Conservation (phyloP, 2,329 filamentous ascomycete genomes). For the Phialophora tarda region DNA sequence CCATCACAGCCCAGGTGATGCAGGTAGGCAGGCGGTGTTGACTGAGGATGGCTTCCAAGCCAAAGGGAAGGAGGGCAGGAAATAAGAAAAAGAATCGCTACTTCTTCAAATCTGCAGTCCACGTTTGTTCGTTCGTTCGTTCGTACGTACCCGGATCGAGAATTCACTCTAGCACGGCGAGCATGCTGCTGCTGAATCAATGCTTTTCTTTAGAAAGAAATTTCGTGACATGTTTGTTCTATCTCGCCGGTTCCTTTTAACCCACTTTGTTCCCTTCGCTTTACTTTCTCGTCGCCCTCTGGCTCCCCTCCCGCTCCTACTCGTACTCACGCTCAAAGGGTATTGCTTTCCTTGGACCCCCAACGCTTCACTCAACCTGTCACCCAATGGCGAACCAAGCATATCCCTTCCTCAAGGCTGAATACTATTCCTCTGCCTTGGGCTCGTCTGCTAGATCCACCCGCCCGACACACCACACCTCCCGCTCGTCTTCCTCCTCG, state of each 20-base stretch:
- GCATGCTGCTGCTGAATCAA: no score
- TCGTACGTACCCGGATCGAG: no score
- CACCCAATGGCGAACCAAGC: not conserved
- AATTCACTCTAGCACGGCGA: no score
- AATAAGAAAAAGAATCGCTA: not conserved
- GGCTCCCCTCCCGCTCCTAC: not conserved
- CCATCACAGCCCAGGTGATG: not conserved
- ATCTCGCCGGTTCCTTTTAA: not conserved
- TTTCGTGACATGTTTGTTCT: not conserved
- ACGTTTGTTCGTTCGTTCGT: not conserved
- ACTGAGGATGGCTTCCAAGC: not conserved
- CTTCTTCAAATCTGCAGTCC: not conserved
- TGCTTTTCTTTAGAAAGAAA: no score
- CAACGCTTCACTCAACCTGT: not conserved
- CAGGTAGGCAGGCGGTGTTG: not conserved
- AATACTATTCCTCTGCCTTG: constrained; percentile 15
- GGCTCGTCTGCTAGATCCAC: constrained; percentile 69
- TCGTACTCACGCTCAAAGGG: not conserved
- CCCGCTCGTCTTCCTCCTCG: constrained; percentile 90
- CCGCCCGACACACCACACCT: constrained; percentile 94
- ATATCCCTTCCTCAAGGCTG: not conserved
- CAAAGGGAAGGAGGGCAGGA: not conserved
- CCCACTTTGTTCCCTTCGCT: not conserved
- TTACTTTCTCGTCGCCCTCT: not conserved
- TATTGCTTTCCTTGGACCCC: not conserved